phyloP scores from a whole-genome alignment of 2,329 filamentous ascomycete genomes.

The Aspergillus udagawae region DNA sequence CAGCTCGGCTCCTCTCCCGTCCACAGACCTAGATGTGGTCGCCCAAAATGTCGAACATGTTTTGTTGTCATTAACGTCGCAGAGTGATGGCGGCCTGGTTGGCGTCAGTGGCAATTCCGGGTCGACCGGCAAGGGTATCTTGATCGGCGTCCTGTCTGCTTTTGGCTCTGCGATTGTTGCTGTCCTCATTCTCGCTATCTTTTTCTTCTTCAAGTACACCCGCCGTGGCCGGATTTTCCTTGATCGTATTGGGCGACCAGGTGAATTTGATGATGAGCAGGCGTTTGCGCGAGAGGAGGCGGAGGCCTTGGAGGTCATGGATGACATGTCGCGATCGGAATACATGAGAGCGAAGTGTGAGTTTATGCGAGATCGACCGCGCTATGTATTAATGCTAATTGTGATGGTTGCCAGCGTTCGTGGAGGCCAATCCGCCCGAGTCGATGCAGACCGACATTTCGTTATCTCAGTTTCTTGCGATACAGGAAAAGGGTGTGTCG shows the following conservation, averaged over 20 bases:
- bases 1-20: constrained; percentile 10
- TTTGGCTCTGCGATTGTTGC: constrained; percentile 88
- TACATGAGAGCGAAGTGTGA: constrained; percentile 93
- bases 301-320: constrained; percentile 91
- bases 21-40: constrained; percentile 12
- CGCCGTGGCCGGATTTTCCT: constrained; percentile 83
- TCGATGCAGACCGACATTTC: constrained; percentile 96
- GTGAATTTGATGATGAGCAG: constrained; percentile 97
- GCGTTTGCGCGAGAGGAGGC: constrained; percentile 90
- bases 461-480: constrained; percentile 92
- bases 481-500: constrained; percentile 98
- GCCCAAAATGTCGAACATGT: constrained; percentile 39
- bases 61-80: constrained; percentile 22
- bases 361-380: background rate
- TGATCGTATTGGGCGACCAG: constrained; percentile 86
- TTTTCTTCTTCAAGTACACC: constrained; percentile 95
- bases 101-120: constrained; percentile 41
- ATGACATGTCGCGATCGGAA: constrained; percentile 83
- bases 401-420: constrained; percentile 63
- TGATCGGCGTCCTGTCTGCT: constrained; percentile 91
- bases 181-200: constrained; percentile 69
- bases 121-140: constrained; percentile 69
- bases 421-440: constrained; percentile 90
- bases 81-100: constrained; percentile 21
- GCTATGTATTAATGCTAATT: constrained; percentile 2